Conservation (phyloP, 2,329 filamentous ascomycete genomes). For the Xylariaceae sp. region DNA sequence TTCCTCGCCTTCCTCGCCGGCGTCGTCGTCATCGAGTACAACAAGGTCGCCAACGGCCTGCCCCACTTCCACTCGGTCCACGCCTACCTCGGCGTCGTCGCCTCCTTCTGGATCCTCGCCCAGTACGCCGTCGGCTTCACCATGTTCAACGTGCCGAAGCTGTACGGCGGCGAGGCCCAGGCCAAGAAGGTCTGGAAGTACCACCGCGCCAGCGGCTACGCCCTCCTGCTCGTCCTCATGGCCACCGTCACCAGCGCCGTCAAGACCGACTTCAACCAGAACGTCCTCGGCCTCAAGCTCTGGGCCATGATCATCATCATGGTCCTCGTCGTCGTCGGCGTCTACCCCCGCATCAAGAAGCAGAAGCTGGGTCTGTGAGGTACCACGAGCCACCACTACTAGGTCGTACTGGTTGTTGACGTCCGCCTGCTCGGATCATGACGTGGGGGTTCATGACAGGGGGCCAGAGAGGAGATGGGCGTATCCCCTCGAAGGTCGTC, state of each 20-base stretch:
- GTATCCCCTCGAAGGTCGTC: no score
- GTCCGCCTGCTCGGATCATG: no score
- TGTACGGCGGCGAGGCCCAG: slow-evolving; percentile 72
- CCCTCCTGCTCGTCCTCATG: slow-evolving; percentile 61
- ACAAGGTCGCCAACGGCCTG: slow-evolving; percentile 64
- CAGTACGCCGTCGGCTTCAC: slow-evolving; percentile 77
- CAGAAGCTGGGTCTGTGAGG: slow-evolving; percentile 67
- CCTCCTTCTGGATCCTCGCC: slow-evolving; percentile 59
- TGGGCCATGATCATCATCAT: slow-evolving; percentile 67
- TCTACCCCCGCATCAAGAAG: slow-evolving; percentile 72
- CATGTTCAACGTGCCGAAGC: slow-evolving; percentile 65
- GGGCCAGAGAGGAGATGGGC: no score
- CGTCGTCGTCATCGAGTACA: slow-evolving; percentile 68
- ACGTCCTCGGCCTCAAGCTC: slow-evolving; percentile 61
- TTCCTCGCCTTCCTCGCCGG: slow-evolving; percentile 56
- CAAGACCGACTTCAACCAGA: slow-evolving; percentile 65
- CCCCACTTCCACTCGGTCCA: slow-evolving; percentile 75
- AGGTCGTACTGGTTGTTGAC: no score
- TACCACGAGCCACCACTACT: no score
- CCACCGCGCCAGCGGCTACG: slow-evolving; percentile 72
- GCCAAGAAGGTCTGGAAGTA: slow-evolving; percentile 88
- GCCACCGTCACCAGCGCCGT: slow-evolving; percentile 69
- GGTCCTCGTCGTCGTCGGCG: slow-evolving; percentile 60
- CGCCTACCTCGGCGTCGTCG: slow-evolving; percentile 72
- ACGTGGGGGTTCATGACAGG: no score